Evolutionary conservation across 768 basidiomycete genomes (phyloP), one percentile per base, ranked within the genome.

Genomic region (Polyporus arcularius): DNA sequence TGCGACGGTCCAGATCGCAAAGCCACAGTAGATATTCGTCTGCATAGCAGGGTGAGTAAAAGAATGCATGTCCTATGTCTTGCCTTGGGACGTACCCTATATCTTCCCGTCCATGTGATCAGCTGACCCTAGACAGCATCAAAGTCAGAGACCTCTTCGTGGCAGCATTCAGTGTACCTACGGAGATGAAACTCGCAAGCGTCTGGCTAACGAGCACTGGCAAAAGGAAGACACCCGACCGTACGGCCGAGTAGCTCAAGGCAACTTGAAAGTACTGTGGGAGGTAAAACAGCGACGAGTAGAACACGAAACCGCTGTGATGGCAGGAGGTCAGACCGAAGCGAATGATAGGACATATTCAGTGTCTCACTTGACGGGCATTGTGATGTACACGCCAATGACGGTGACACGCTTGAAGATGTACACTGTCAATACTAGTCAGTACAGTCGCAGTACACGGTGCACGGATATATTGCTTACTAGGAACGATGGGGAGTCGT

Each of bases 181-280:
- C 71, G n/a, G 71, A 67, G 18, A 79, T 69, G 77, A 82, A 85
- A 63, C 81, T 87, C 1, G 82, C 77, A 0, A 81, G 65, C 51
- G 87, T 86, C 66, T 89, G 88, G 41, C 82, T 82, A 16, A 88
- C 76, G 11, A 92, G 78, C 18, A 90, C 76, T 0, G 90, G 89
- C 9, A 94, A 81, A 0, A 91, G 78, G 66, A 90, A 85, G 2
- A 89, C 72, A 0, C 85, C 85, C 3, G 82, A 82, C 68, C 78
- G 81, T 45, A 90, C 83, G 0, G 90, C 85, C 8, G 83, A 81
- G 61, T 82, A 85, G 4, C 85, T 85, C n/a, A 86, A 73, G 4
- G 83, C 87, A 9, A 89, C 83, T 73, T 91, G 89, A 73, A 90
- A 88, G 69, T 84, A 90, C 63, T 88, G 85, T 1, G 91, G 89